Evolutionary conservation across 1,139 yeast genomes (phyloP).

Genomic region (Keqinozyma sinolaborantium): DNA sequence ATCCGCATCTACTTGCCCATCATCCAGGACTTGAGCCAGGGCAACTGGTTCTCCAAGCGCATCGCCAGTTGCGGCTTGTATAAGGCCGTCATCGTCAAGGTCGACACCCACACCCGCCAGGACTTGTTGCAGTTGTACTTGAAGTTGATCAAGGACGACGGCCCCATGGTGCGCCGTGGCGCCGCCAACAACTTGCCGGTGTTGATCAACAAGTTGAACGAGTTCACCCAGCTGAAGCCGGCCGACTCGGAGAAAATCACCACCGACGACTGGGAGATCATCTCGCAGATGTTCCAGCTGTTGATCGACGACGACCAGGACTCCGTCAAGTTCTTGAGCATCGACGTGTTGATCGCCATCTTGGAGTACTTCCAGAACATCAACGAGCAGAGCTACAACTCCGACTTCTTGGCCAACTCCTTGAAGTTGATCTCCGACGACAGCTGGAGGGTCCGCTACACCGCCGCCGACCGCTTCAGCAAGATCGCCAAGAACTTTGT

Average conservation of each 20-base stretch:
- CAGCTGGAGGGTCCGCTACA: constrained; percentile 97
- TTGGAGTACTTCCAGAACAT: constrained; percentile 59
- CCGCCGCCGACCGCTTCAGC: constrained; percentile 92
- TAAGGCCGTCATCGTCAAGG: constrained; percentile 64
- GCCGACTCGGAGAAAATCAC: constrained; percentile 25
- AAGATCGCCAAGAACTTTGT: constrained; percentile 67
- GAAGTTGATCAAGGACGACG: constrained; percentile 80
- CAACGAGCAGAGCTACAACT: constrained; percentile 54
- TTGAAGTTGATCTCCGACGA: constrained; percentile 78
- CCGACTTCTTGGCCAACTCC: constrained; percentile 54
- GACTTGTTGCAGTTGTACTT: constrained; percentile 65
- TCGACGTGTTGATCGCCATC: constrained; percentile 79
- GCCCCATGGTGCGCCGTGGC: constrained; percentile 97
- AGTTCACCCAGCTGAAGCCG: constrained; percentile 21
- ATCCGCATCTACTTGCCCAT: constrained; percentile 68
- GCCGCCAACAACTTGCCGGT: constrained; percentile 84
- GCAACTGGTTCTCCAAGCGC: constrained; percentile 93
- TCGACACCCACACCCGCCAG: constrained; percentile 51
- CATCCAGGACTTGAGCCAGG: constrained; percentile 73
- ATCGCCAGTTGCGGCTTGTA: constrained; percentile 92
- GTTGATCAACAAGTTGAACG: constrained; percentile 58
- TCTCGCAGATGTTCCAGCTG: constrained; percentile 78
- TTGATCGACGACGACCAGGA: constrained; percentile 89
- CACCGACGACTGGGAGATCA: constrained; percentile 64
- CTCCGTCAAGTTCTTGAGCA: constrained; percentile 86